phyloP scores from a whole-genome alignment of 163 green algal genomes.

The Volvox carteri region DNA sequence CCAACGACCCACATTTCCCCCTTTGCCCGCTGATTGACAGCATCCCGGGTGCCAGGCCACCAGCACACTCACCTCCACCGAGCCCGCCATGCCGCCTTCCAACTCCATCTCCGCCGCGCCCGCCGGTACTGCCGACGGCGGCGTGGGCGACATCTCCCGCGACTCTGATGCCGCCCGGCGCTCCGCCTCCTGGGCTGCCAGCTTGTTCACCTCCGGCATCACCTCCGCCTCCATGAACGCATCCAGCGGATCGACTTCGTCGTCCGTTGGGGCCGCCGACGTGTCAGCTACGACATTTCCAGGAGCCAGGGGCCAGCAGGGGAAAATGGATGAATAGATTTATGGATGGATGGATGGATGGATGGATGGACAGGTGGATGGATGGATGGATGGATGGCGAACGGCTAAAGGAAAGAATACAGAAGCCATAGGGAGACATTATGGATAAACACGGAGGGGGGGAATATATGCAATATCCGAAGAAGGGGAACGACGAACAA shows the following conservation, averaged over 20 bases:
- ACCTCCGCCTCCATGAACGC: conserved; percentile 79
- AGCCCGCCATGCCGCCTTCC: not conserved
- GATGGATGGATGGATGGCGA: too few relatives aligned
- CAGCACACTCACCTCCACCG: not conserved
- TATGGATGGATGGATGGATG: too few relatives aligned
- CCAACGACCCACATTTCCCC: too few relatives aligned
- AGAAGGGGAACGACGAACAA: too few relatives aligned
- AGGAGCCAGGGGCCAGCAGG: not conserved
- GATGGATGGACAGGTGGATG: too few relatives aligned
- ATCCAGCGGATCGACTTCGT: conserved; percentile 65
- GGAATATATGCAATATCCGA: too few relatives aligned
- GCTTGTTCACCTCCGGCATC: conserved; percentile 61
- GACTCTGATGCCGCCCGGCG: conserved; percentile 21
- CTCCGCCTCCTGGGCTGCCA: conserved; percentile 31
- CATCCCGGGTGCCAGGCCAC: too few relatives aligned
- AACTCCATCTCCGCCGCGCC: conserved; percentile 33
- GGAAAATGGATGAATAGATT: too few relatives aligned
- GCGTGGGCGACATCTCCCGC: conserved; percentile 29
- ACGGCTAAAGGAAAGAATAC: too few relatives aligned
- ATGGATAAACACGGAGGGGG: too few relatives aligned
- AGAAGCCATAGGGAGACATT: too few relatives aligned
- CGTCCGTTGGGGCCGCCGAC: not conserved
- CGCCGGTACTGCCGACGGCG: not conserved
- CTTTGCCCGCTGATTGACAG: too few relatives aligned
- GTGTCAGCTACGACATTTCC: not conserved